phyloP scores from a whole-genome alignment of 2,329 filamentous ascomycete genomes.

The Colletotrichum sp. region DNA sequence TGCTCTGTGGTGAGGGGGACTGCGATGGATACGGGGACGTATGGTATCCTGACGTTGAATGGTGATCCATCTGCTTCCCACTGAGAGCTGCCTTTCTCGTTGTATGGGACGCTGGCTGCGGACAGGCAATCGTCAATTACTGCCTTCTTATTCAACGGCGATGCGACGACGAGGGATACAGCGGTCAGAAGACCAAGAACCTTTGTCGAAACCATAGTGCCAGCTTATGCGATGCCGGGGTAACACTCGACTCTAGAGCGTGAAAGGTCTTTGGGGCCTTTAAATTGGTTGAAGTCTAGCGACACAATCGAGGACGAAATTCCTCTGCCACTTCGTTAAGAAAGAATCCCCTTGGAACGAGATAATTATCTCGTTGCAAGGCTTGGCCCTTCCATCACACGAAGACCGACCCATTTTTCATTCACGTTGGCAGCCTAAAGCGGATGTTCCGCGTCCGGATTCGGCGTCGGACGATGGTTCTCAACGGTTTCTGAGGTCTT shows the following conservation, averaged over 20 bases:
- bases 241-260: background rate
- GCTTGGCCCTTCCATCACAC: background rate
- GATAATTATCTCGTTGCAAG: background rate
- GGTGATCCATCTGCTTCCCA: conserved; percentile 38
- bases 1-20: conserved; percentile 38
- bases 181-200: background rate
- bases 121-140: conserved; percentile 29
- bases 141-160: conserved; percentile 2
- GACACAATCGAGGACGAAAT: background rate
- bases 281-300: background rate
- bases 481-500: background rate
- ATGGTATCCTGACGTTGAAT: conserved; percentile 37
- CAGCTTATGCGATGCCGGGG: background rate
- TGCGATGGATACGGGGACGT: conserved; percentile 34
- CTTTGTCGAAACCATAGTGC: background rate
- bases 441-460: background rate
- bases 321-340: no score
- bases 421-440: rapidly evolving
- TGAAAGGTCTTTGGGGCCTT: background rate
- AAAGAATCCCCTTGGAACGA: background rate
- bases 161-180: background rate
- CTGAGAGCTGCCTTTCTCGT: conserved; percentile 23
- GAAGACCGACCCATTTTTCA: background rate
- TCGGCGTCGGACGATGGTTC: background rate
- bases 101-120: conserved; percentile 24